Base-by-base conservation (phyloP, 1,139 yeast genomes). In the Lizanozyma gosingica region DNA sequence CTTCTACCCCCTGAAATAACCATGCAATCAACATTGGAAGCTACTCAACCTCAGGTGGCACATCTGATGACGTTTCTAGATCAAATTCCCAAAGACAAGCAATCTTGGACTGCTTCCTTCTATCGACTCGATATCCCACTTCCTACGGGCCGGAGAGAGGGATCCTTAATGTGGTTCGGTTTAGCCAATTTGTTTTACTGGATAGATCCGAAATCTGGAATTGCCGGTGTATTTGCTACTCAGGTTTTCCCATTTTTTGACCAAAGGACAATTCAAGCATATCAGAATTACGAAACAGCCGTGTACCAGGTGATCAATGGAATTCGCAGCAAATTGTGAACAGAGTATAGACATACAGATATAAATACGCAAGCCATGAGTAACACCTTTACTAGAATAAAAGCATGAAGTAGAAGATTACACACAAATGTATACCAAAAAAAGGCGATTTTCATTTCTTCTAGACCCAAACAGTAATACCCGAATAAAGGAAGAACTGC, bases 101-200 rank as follows among this genome's bases (percentile, higher is more conserved):
- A 22, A 22, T 6, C 50, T 11, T 52, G 56, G 62, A 55, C 41
- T 41, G 48, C 39, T 33, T 41, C 44, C 14, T 43, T 37, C 43
- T 45, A 41, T 43, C 41, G 43, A 32, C 41, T 43, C 32, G 22
- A 35, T 14, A 40, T 40, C n/a, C 36, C 40, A 22, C 46, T 61
- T 16, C 58, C 63, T 1, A 60, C 69, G 1, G 78, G 78, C 1
- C 55, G 76, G 44, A 67, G 72, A 1, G 47, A 50, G 14, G 67
- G 69, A 0, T 48, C 68, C 3, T 47, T 65, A 16, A 65, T 62
- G 47, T 73, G 78, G 78, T 56, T 64, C 34, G 77, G 77, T 0
- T 53, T 71, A 41, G 72, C 71, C 17, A 72, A 70, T 47, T 55
- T 69, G 35, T 67, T 51, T 49, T 73, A 57, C 51, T 73, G 77